Base-by-base conservation (phyloP, 805 yeast species). In the Kodamaea restingae region DNA sequence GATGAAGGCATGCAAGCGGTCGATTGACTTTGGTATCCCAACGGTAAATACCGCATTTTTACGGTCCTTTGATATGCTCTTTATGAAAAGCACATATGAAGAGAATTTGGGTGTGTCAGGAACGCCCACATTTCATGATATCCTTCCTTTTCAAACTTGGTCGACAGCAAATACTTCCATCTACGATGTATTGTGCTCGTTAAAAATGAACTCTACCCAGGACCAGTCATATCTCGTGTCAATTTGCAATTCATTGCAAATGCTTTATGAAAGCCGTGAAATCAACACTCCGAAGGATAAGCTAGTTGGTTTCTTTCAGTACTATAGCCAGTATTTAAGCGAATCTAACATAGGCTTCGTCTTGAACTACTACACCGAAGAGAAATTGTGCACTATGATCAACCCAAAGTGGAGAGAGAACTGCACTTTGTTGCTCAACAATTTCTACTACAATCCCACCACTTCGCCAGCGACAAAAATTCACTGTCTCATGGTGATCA, bases 311-410 rank as follows among this genome's bases (percentile, higher is more conserved):
- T 69, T 75, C 32, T 67, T 73, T 32, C 46, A 74, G 24, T 47
- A 48, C 4, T 52, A 71, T 46, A 47, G 71, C 12, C 57, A 55
- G 3, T 54, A 55, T 36, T 46, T 78, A 18, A 59, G 70, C 8
- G 59, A 61, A 1, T 58, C 55, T 3, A 60, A 62, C 8, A 65
- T 72, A n/a, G 46, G 56, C 4, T 67, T 63, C 37, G 69, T 84
- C 3, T 53, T 83, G 18, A 56, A 63, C 2, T 71, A 62, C 47
- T 80, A 76, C 52, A 58, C 61, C 3, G 62, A 65, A 9, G 75
- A 75, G 38, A 69, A 72, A 38, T 51, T 71, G 21, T 82, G 90
- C 50, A 67, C 80, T 2, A 74, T 78, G 8, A 53, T 79, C 4
- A 58, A 72, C 21, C 62, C 71, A 0, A 55, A 66, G 7, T 82